Evolutionary conservation across 805 yeast genomes (phyloP).

Genomic region (Torulaspora maleeae): DNA sequence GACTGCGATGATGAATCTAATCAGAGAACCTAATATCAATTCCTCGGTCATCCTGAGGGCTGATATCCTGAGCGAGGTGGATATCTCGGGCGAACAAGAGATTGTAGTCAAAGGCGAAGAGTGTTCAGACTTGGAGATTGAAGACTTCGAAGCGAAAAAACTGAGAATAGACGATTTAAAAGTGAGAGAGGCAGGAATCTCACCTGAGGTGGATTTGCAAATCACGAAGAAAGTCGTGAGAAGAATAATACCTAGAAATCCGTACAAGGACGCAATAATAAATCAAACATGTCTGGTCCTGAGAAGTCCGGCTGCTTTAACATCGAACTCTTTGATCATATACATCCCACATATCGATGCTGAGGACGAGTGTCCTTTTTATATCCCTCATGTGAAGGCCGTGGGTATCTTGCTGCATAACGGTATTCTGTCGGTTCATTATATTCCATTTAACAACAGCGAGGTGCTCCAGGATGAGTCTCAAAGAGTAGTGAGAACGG

Average conservation of each 20-base stretch:
- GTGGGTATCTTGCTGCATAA: slow-evolving; percentile 62
- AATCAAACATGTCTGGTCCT: slow-evolving; percentile 75
- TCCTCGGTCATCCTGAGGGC: slow-evolving; percentile 89
- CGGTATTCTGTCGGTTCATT: slow-evolving; percentile 60
- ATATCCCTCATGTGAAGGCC: slow-evolving; percentile 78
- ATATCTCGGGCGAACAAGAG: slow-evolving; percentile 16
- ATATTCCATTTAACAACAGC: slow-evolving; percentile 53
- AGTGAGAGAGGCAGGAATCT: slow-evolving; percentile 33
- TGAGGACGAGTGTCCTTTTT: slow-evolving; percentile 69
- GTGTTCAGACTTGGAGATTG: slow-evolving; percentile 12
- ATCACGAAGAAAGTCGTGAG: slow-evolving; percentile 60
- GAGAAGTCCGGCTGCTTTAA: slow-evolving; percentile 24
- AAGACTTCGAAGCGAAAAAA: slow-evolving; percentile 25
- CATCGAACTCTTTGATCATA: slow-evolving; percentile 50
- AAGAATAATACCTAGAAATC: slow-evolving; percentile 86
- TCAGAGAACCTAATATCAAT: slow-evolving; percentile 81
- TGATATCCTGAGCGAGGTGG: slow-evolving; percentile 61
- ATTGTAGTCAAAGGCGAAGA: slow-evolving; percentile 7
- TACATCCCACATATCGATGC: slow-evolving; percentile 71
- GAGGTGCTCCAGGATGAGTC: slow-evolving; percentile 34
- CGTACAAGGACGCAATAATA: slow-evolving; percentile 73
- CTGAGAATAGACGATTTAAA: slow-evolving; percentile 42
- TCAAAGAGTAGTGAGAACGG: slow-evolving; percentile 74
- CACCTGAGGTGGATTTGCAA: slow-evolving; percentile 23
- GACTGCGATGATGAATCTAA: slow-evolving; percentile 72